Evolutionary conservation across 2,329 filamentous ascomycete genomes (phyloP), one percentile per base, ranked within the genome.

Genomic region (Pseudogymnoascus sp.): DNA sequence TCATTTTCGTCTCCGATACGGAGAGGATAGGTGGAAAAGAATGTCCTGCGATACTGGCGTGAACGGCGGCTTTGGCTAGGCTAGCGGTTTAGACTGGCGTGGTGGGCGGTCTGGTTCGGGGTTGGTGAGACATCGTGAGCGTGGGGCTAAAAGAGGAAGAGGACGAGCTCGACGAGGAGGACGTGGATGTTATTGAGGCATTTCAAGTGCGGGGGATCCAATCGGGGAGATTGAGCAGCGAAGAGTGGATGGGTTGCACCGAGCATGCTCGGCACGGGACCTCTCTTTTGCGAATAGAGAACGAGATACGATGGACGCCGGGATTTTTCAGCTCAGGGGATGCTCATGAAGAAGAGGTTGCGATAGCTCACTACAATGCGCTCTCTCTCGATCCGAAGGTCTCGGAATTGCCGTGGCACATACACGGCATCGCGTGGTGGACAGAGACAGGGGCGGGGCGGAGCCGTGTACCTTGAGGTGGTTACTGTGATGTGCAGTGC

Each of bases 1-100:
- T 52, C 45, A 52, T 31, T 52, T 52, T 52, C 27, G 27, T 52
- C 45, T 52, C 45, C 27, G 45, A 52, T 52, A 52, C 45, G 45
- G 45, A 52, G 45, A 52, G 45, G 25, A 52, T 52, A 52, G 45
- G 45, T 52, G 45, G 45, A 52, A 52, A 52, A 31, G 45, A 52
- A 31, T 18, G 27, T n/a, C 42, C 8, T 52, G 13, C 45, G 45
- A 52, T 52, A 52, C 27, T 52, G 25, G 45, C 45, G 45, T 52
- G 45, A 31, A 31, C 15, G 45, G 45, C 45, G 45, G 45, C 45
- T 52, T 52, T n/a, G 27, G 45, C 27, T 52, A 52, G 7, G 25
- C 13, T 52, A 8, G 27, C 27, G 25, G 42, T 29, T 52, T 52
- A 52, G 13, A 52, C 42, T 31, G 42, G 25, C 42, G 25, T 12